A percentile compares a stretch with the other conserved stretches of the same genome.
phyloP scores from a whole-genome alignment of 2,329 filamentous ascomycete species.

The Teratosphaeria gauchensis region DNA sequence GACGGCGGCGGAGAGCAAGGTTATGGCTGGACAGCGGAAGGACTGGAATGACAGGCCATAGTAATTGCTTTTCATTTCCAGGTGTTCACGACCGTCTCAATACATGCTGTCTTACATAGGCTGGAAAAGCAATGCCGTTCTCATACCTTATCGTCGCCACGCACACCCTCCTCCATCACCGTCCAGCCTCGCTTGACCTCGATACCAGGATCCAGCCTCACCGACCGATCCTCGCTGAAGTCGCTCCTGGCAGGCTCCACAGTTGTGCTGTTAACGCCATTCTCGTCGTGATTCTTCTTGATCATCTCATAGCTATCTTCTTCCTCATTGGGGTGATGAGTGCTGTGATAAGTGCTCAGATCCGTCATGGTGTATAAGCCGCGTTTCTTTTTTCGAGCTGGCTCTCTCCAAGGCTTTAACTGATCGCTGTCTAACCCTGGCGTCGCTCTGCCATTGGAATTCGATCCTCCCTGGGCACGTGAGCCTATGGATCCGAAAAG shows the following conservation, averaged over 20 bases:
- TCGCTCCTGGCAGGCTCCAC: slow-evolving; percentile 2
- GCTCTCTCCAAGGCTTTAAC: not conserved
- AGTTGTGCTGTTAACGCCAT: slow-evolving; percentile 2
- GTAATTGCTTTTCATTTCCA: not conserved
- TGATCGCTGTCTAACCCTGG: not conserved
- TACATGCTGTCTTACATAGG: not conserved
- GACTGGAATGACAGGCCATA: too few relatives aligned
- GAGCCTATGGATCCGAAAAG: slow-evolving; percentile 1
- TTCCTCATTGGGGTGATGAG: slow-evolving; percentile 3
- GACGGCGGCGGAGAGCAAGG: too few relatives aligned
- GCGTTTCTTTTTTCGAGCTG: not conserved
- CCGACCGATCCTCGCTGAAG: not conserved
- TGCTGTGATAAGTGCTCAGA: not conserved
- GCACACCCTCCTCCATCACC: not conserved
- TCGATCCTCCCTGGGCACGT: not conserved
- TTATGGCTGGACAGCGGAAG: too few relatives aligned
- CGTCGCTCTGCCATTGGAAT: not conserved
- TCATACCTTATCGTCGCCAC: not conserved
- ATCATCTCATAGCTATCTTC: slow-evolving; percentile 10
- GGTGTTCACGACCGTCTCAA: not conserved
- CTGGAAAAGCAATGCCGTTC: not conserved
- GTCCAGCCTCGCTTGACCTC: not conserved
- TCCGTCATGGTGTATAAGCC: not conserved
- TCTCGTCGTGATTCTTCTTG: slow-evolving; percentile 1
- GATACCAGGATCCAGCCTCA: not conserved